Evolutionary conservation across 2,329 filamentous ascomycete species (phyloP).

Genomic region (Fusarium aywerte): DNA sequence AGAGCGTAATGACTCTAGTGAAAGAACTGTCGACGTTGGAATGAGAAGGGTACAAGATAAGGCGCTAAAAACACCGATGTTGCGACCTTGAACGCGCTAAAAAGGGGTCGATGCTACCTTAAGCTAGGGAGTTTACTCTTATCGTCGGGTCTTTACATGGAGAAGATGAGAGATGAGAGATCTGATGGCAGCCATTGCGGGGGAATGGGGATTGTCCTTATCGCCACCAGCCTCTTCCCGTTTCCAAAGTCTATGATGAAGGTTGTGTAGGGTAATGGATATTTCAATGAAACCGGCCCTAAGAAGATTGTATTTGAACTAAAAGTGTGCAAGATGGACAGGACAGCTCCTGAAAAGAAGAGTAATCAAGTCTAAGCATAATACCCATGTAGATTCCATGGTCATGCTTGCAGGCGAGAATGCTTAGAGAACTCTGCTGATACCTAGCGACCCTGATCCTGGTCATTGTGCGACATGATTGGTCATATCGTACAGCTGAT

Average conservation of each 20-base stretch:
- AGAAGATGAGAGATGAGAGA: not conserved
- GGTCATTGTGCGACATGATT: not conserved
- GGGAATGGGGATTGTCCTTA: not conserved
- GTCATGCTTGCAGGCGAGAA: not conserved
- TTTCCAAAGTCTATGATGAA: too few species aligned
- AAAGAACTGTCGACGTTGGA: not conserved
- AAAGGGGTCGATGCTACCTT: not conserved
- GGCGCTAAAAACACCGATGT: constrained; percentile 3
- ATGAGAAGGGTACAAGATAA: not conserved
- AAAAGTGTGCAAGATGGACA: too few species aligned
- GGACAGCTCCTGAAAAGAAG: not conserved
- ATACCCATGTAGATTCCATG: not conserved
- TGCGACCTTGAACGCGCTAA: not conserved
- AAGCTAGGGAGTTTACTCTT: not conserved
- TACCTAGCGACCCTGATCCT: not conserved
- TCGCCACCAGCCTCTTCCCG: not conserved
- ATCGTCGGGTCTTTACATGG: not conserved
- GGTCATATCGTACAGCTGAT: not conserved
- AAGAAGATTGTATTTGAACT: too few species aligned
- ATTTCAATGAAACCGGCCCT: too few species aligned
- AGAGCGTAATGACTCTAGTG: constrained; percentile 3
- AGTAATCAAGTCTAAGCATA: not conserved
- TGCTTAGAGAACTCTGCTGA: not conserved
- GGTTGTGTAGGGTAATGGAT: too few species aligned
- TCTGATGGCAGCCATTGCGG: not conserved